phyloP scores from a whole-genome alignment of 306 rosid genomes.

The Medicago truncatula region MtrunA17r5.0-ANR NC_053044.1:37173001-37173500 shows the following conservation, averaged over 20 bases:
- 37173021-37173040: background rate
- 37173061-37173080: background rate
- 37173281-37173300: slow-evolving; percentile 64
- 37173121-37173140: no score
- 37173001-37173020: background rate
- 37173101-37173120: background rate
- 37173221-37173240: slow-evolving; percentile 64
- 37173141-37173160: background rate
- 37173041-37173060: background rate
- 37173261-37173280: slow-evolving; percentile 65
- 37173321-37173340: slow-evolving; percentile 62
- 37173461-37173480: slow-evolving; percentile 1
- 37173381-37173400: slow-evolving; percentile 28
- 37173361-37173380: background rate
- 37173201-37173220: slow-evolving; percentile 55
- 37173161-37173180: slow-evolving; percentile 38
- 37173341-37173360: slow-evolving; percentile 45
- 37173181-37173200: slow-evolving; percentile 42
- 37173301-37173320: slow-evolving; percentile 44
- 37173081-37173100: background rate
- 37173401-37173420: background rate
- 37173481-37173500: background rate
- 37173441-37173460: background rate
- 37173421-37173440: slow-evolving; percentile 27
- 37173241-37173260: slow-evolving; percentile 47